Base-by-base conservation (phyloP, 2,329 filamentous ascomycete genomes). In the Aureobasidium sp. region DNA sequence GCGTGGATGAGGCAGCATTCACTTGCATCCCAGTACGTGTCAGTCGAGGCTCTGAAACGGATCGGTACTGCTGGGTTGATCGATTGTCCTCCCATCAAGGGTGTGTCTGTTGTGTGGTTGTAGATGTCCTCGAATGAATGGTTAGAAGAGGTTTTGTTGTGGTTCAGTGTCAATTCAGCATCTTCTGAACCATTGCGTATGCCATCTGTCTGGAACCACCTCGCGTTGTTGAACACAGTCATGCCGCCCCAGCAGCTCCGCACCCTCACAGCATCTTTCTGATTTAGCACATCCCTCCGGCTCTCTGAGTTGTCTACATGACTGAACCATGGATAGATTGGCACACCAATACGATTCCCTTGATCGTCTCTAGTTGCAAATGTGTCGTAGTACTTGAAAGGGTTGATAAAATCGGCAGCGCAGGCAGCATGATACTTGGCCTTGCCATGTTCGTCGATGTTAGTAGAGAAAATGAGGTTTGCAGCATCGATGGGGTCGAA, bases 191-290 rank as follows among this genome's bases (percentile, higher is more conserved):
- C 23, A n/a, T 13, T 8, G 12, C 23, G 41, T 17, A 32, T 27
- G 17, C 23, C 29, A 10, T 62, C 60, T 23, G 60, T 74, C 67
- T 85, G 82, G 51, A 87, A 82, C 72, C 82, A 85, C 51, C 75
- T 74, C 1, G 83, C 85, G 12, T 3, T 37, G 69, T 87, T 81
- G 73, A 86, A 86, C 2, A 84, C 84, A 2, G 84, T 86, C 83
- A 91, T 90, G 26, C 89, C 89, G 58, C 87, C 87, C 89, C 88
- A 91, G 74, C 89, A 91, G 66, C 85, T 86, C 67, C 82, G 83
- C 1, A 91, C 88, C 9, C 84, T 81, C 1, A 91, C 87, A 0
- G 87, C 83, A 66, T 87, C 84, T 41, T 72, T 80, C 61, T 84
- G 82, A 0, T 76, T 76, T 1, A 89, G 72, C 20, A 90, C 85